Conservation (phyloP, 2,329 filamentous ascomycete genomes). For the Neonectria neomacrospora region DNA sequence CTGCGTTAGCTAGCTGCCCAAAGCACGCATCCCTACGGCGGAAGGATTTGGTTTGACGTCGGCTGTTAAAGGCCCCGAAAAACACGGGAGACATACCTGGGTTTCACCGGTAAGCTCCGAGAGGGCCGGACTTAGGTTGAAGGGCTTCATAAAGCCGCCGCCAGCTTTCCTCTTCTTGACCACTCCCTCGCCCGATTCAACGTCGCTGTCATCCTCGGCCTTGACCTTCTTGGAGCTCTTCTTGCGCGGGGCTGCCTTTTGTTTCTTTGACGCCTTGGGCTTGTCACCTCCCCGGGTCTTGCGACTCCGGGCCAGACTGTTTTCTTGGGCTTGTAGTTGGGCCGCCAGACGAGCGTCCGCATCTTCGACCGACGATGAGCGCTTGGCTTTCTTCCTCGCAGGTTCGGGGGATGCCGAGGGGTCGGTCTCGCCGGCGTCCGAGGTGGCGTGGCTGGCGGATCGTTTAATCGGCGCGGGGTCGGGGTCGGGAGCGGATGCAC, state of each 20-base stretch:
- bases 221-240: slow-evolving; percentile 82
- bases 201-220: slow-evolving; percentile 82
- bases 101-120: slow-evolving; percentile 76
- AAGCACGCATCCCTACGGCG: not conserved
- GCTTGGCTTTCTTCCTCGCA: slow-evolving; percentile 74
- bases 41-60: not conserved
- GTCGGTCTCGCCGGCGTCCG: slow-evolving; percentile 57
- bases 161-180: slow-evolving; percentile 81
- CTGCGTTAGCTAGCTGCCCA: slow-evolving; percentile 19
- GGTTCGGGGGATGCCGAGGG: slow-evolving; percentile 59
- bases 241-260: slow-evolving; percentile 70
- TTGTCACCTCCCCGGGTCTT: slow-evolving; percentile 79
- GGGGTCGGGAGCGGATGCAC: slow-evolving; percentile 48
- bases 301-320: slow-evolving; percentile 72
- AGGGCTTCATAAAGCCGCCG: slow-evolving; percentile 92
- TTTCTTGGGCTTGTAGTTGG: slow-evolving; percentile 91
- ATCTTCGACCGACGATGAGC: slow-evolving; percentile 69
- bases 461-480: slow-evolving; percentile 50
- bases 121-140: slow-evolving; percentile 77
- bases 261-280: slow-evolving; percentile 68
- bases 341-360: slow-evolving; percentile 90
- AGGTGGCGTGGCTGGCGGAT: slow-evolving; percentile 48
- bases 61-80: not conserved
- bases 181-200: slow-evolving; percentile 69
- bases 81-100: slow-evolving; percentile 62